Percentiles rank a stretch among this genome's conserved stretches.
Evolutionary conservation across 2,329 filamentous ascomycete genomes (phyloP).

Genomic region (Xylaria sp.): DNA sequence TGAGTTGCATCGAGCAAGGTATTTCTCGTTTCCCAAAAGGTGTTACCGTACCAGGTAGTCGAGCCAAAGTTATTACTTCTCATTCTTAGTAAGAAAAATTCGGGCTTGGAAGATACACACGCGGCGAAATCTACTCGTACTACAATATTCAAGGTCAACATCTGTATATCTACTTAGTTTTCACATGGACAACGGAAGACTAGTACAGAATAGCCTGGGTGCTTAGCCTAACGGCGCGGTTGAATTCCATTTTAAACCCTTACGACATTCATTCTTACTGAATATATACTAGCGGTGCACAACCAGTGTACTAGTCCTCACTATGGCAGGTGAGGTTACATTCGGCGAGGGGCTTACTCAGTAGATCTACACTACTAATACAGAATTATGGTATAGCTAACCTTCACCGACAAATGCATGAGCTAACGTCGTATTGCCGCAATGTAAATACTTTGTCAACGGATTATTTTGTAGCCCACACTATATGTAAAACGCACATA

Average conservation of each 20-base stretch:
- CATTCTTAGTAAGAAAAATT: neutral
- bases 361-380: neutral
- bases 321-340: no score
- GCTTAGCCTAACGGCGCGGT: neutral
- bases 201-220: neutral
- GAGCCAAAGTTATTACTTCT: neutral
- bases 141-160: neutral
- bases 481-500: neutral
- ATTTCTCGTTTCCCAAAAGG: neutral
- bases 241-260: neutral
- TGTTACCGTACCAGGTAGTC: neutral
- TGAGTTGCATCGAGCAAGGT: neutral
- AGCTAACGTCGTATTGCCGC: slow-evolving; percentile 5
- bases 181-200: neutral
- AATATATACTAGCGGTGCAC: neutral
- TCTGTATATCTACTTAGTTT: neutral
- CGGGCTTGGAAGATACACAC: neutral
- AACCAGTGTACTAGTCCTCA: no score
- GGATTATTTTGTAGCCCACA: neutral
- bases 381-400: neutral
- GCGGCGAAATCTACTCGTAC: neutral
- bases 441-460: neutral
- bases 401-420: slow-evolving; percentile 12
- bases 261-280: neutral
- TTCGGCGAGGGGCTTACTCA: neutral